These are phyloP conservation scores for Thamnidium elegans DNA, from an alignment of 192 early-diverging fungal genomes.

Conservation along the genomic window DNA sequence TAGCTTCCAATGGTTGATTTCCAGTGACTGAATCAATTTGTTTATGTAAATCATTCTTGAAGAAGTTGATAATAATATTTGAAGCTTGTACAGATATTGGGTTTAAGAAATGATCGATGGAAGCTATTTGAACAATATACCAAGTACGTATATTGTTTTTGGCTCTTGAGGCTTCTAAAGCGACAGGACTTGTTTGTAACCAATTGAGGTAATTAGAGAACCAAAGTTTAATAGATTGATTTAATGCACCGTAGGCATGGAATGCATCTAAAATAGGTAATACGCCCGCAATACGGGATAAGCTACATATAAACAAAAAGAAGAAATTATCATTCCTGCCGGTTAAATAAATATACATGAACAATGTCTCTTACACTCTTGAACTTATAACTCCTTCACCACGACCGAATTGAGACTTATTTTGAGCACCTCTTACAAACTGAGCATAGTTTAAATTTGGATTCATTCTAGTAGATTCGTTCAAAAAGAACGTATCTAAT, in stretches of 20 bases:
- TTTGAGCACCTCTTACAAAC: conserved; percentile 26
- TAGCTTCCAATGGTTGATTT: conserved; percentile 35
- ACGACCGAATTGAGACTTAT: conserved; percentile 23
- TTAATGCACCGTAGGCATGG: background rate
- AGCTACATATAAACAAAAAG: background rate
- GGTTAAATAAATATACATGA: background rate
- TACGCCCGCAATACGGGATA: conserved; percentile 29
- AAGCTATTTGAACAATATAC: conserved; percentile 33
- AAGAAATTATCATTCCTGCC: background rate
- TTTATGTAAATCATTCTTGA: conserved; percentile 4
- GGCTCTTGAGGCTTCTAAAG: conserved; percentile 9
- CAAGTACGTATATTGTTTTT: conserved; percentile 37
- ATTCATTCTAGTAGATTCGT: conserved; percentile 32
- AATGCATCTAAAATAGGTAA: conserved; percentile 18
- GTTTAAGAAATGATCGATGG: conserved; percentile 24
- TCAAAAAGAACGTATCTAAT: conserved; percentile 25
- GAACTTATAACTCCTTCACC: conserved; percentile 34
- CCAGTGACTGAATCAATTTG: conserved; percentile 28
- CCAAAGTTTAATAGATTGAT: conserved; percentile 16
- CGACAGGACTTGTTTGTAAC: conserved; percentile 29
- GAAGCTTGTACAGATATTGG: background rate
- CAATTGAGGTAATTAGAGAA: conserved; percentile 30
- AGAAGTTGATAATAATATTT: conserved; percentile 11
- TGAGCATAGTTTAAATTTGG: conserved; percentile 38
- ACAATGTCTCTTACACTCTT: conserved; percentile 18